Evolutionary conservation across 1,284 basidiomycete species (phyloP), one percentile per base, ranked within the genome.

Genomic region (Athelia psychrophila): DNA sequence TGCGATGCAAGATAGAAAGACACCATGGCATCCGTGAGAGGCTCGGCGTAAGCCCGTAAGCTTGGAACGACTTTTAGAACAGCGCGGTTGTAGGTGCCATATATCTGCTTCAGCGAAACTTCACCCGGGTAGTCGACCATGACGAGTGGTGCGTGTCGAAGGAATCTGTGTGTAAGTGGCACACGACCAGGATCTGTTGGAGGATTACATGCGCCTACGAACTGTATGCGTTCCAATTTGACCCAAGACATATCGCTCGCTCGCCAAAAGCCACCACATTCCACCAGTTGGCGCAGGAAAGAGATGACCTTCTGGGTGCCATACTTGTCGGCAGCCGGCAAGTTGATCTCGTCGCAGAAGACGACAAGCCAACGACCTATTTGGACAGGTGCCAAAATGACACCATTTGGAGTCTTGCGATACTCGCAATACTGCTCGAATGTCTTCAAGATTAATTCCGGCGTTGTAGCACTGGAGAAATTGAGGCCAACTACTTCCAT

Each of bases 371-470:
- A 99, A 40, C 95, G 87, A 12, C 97, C 96, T 56, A 98, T 95
- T 67, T 98, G 95, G 1, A 88, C 76, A 6, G 97, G 97, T 2
- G 95, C 88, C 50, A 99, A 84, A 36, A 98, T 84, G 36, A 97
- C 91, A 16, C 97, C 98, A 62, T 95, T 98, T 0, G 96, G 94
- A 5, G 97, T 99, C 74, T 99, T 98, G 56, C 94, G 84, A 67
- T 98, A 98, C 72, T 99, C 97, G 76, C 97, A 99, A 67, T 99
- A 98, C 73, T 99, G 97, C 70, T 99, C 97, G 66, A 99, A 99
- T 1, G 96, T 99, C 80, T 98, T 99, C 62, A 99, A 82, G 58
- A 99, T 95, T 40, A 99, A 81, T 66, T 98, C 95, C 0, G 97
- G 96, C 0, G 95, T 98, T 0, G 98, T 99, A 13, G 97, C 97